A percentile compares a stretch with the other conserved stretches of the same genome.
These are phyloP conservation scores for Epichloe scottii DNA, from an alignment of 2,329 filamentous ascomycete genomes.

Conservation along the genomic window DNA sequence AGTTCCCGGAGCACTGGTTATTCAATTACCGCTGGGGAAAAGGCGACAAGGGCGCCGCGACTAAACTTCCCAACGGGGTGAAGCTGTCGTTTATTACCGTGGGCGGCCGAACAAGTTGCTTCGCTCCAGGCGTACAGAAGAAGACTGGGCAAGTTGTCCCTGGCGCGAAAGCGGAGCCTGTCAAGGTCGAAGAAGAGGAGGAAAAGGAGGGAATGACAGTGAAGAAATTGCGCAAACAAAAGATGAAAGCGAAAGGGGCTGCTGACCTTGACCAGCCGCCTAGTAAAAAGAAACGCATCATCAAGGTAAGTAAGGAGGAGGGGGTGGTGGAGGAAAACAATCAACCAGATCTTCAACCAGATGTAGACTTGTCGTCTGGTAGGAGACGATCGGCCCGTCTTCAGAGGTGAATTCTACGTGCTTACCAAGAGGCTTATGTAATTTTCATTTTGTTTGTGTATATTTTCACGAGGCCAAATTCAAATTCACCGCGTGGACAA, in stretches of 20 bases:
- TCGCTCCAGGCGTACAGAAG: conserved; percentile 76
- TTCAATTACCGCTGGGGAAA: conserved; percentile 87
- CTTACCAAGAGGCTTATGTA: background rate
- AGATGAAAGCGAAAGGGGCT: conserved; percentile 12
- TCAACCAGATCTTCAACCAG: conserved; percentile 2
- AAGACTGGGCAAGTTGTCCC: conserved; percentile 43
- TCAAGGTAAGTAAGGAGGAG: conserved; percentile 12
- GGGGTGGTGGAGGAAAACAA: conserved; percentile 7
- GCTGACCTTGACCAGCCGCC: conserved; percentile 15
- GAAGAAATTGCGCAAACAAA: conserved; percentile 15
- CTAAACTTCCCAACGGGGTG: conserved; percentile 67
- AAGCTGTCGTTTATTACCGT: conserved; percentile 81
- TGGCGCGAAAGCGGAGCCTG: conserved; percentile 30
- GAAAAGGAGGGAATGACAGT: conserved; percentile 11
- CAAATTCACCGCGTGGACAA: no score
- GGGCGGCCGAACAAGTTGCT: conserved; percentile 80
- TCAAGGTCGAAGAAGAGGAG: conserved; percentile 16
- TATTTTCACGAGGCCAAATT: background rate
- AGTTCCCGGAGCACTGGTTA: conserved; percentile 79
- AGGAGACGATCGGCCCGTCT: conserved; percentile 9
- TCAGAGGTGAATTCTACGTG: background rate
- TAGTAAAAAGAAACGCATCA: conserved; percentile 15
- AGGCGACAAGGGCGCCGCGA: conserved; percentile 59
- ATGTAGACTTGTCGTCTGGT: conserved; percentile 3
- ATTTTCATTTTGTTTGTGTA: background rate